These are phyloP conservation scores for Pseudotulostoma volvatum DNA, from an alignment of 495 filamentous ascomycete genomes.

Conservation along the genomic window DNA sequence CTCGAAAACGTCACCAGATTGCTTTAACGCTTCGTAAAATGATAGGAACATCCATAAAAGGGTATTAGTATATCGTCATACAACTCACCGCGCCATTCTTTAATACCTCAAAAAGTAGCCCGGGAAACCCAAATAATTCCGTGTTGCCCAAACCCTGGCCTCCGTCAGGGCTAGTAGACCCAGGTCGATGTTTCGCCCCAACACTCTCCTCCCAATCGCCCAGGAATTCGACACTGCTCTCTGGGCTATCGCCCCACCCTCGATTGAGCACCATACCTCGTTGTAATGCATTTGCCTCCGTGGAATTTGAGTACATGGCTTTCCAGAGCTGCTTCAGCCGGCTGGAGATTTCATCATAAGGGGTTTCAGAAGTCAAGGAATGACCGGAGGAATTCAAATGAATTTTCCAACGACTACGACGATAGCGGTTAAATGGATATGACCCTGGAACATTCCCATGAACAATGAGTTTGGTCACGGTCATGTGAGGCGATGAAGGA, in stretches of 20 bases:
- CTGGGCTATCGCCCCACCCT: constrained; percentile 80
- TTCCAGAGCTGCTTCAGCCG: constrained; percentile 58
- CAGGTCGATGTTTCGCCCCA: constrained; percentile 23
- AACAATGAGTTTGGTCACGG: constrained; percentile 77
- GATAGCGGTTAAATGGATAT: constrained; percentile 90
- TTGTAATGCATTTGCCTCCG: constrained; percentile 47
- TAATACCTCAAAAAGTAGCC: constrained; percentile 85
- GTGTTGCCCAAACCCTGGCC: constrained; percentile 46
- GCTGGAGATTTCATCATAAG: constrained; percentile 51
- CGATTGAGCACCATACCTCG: constrained; percentile 77
- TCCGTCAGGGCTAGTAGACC: constrained; percentile 36
- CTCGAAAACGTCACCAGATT: too few relatives aligned
- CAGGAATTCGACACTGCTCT: constrained; percentile 76
- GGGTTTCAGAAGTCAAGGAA: constrained; percentile 54
- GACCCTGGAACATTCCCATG: constrained; percentile 92
- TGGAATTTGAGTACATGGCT: constrained; percentile 41
- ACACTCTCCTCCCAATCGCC: constrained; percentile 77
- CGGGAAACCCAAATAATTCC: constrained; percentile 85
- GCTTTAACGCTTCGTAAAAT: too few relatives aligned
- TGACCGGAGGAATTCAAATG: constrained; percentile 24
- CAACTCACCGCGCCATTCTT: constrained; percentile 82
- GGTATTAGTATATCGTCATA: constrained; percentile 63
- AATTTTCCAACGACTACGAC: constrained; percentile 77
- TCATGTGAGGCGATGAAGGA: constrained; percentile 41
- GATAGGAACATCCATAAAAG: too few relatives aligned